Evolutionary conservation across 495 filamentous ascomycete species (phyloP), one percentile per base, ranked within the genome.

Genomic region (Penicillium waksmanii): DNA sequence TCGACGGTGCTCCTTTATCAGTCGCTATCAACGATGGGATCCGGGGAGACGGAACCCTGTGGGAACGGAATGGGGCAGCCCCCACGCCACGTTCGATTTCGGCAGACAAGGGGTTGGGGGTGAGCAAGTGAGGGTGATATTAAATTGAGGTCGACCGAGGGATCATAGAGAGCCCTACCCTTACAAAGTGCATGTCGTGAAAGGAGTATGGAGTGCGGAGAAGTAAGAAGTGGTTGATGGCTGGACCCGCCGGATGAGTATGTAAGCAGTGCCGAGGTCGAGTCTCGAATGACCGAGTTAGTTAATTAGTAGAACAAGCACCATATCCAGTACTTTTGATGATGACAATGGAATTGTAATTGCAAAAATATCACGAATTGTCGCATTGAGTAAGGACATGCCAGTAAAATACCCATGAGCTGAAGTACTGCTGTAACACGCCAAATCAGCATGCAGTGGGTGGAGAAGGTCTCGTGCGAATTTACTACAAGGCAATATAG

Each of bases 11-110:
- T 36, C 46, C 34, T 48, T 55, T 63, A 61, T 62, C 35, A 48
- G 43, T 60, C 31, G 53, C 55, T 66, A 70, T 66, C 62, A 34
- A 44, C 50, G 51, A 23, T 23, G 23, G 23, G 23, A 68, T 66
- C 65, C 57, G 55, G 65, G 62, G 60, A 57, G 60, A 58, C 57
- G 52, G 54, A 61, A 53, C 5, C 57, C 23, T 23, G 4, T 23
- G 23, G 51, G 58, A 56, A 51, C 57, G 57, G 54, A 65, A 56
- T 60, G 52, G 58, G 59, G 57, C 48, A 44, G 49, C 53, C 58
- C 56, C 66, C 55, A 60, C 54, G 51, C 54, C 27, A 40, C 49
- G 10, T 7, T 54, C 18, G 57, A 17, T 46, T 38, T 56, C 23
- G 35, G 51, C 34, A 31, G 43, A 21, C 18, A 25, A 19, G 42